Percentiles rank a stretch among this genome's conserved stretches.
These are phyloP conservation scores for Penicillium hesseltinei DNA, from an alignment of 2,329 filamentous ascomycete species.

Conservation along the genomic window DNA sequence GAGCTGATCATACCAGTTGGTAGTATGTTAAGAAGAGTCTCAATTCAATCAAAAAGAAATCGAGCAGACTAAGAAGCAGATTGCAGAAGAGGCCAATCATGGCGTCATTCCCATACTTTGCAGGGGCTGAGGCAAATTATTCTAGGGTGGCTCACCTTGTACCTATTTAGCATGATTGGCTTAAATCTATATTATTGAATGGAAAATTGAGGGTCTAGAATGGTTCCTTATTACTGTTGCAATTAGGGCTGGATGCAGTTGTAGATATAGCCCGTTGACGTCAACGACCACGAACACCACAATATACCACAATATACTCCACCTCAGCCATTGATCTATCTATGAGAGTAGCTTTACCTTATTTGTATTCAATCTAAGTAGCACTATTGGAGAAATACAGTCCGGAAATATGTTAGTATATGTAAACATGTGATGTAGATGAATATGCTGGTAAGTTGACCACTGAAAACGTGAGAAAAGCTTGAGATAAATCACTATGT, in stretches of 20 bases:
- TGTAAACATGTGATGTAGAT: not conserved
- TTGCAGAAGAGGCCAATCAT: slow-evolving; percentile 2
- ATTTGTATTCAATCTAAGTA: not conserved
- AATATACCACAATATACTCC: not conserved
- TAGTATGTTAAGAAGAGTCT: too few species aligned
- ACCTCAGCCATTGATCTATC: not conserved
- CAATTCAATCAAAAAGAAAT: not conserved
- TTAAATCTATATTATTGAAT: not conserved
- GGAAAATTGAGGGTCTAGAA: not conserved
- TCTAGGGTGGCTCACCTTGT: not conserved
- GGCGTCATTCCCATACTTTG: slow-evolving; percentile 7
- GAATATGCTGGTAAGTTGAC: not conserved
- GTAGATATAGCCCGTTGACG: not conserved
- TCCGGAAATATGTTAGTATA: too few species aligned
- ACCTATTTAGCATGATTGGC: not conserved
- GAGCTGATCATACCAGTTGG: not conserved
- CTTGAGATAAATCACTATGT: not conserved
- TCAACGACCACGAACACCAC: not conserved
- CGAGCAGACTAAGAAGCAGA: not conserved
- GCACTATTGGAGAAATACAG: not conserved
- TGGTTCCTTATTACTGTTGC: not conserved
- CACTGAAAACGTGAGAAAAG: not conserved
- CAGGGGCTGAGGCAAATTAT: not conserved
- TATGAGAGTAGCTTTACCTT: not conserved
- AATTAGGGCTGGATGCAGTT: not conserved